Evolutionary conservation across 1,284 basidiomycete species (phyloP).

Genomic region (Puccinia horiana): DNA sequence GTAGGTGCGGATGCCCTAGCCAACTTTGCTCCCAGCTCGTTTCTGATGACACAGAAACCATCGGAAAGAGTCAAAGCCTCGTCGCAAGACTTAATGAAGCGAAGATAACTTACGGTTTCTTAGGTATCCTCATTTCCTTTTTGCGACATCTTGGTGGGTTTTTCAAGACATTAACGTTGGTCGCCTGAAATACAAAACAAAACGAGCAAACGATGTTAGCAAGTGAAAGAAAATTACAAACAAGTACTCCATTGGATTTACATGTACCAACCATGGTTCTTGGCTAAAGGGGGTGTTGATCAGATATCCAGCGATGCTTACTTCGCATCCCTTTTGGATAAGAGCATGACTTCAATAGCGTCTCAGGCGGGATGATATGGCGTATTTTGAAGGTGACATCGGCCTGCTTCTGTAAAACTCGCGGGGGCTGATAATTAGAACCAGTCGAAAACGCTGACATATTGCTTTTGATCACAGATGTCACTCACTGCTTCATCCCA

Average conservation of each 20-base stretch:
- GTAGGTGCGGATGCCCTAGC: not conserved
- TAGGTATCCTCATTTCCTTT: slow-evolving; percentile 1
- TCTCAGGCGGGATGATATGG: not conserved
- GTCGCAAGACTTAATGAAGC: not conserved
- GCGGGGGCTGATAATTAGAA: not conserved
- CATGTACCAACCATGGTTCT: not conserved
- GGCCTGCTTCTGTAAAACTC: not conserved
- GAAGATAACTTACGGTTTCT: not conserved
- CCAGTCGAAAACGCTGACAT: not conserved
- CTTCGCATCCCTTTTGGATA: slow-evolving; percentile 4
- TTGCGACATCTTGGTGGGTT: slow-evolving; percentile 13
- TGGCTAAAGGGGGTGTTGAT: not conserved
- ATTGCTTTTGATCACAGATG: not conserved
- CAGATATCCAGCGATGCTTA: slow-evolving; percentile 7
- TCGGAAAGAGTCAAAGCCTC: not conserved
- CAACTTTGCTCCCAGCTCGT: not conserved
- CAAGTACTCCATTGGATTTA: not conserved
- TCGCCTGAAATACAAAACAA: not conserved
- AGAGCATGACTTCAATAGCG: not conserved
- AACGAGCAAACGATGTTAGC: not conserved
- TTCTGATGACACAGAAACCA: not conserved
- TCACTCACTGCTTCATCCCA: slow-evolving; percentile 11
- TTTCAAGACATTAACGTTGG: not conserved
- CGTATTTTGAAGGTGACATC: slow-evolving; percentile 6
- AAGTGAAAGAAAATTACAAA: not conserved